phyloP scores from a whole-genome alignment of 495 filamentous ascomycete genomes.

The Acidiella bohemica region DNA sequence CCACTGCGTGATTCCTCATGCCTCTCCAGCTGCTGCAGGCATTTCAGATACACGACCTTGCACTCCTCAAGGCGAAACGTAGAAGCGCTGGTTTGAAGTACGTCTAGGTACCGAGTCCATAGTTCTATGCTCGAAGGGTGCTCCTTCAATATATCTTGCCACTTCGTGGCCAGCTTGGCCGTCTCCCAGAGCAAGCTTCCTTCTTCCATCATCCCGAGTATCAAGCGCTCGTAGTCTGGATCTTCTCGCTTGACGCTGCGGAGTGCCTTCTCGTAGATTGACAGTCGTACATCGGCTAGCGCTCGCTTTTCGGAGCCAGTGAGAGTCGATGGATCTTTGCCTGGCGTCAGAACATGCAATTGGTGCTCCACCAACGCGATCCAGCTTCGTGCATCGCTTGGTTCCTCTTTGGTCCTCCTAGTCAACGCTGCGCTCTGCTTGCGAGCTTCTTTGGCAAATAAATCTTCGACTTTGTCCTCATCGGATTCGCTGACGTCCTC shows the following conservation, averaged over 20 bases:
- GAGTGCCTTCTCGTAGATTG: constrained; percentile 70
- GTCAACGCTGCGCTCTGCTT: constrained; percentile 44
- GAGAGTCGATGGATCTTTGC: constrained; percentile 21
- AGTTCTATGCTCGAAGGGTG: constrained; percentile 47
- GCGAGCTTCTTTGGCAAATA: constrained; percentile 31
- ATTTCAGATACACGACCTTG: constrained; percentile 33
- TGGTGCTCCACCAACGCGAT: constrained; percentile 64
- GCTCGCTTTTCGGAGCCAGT: constrained; percentile 47
- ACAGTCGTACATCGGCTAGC: constrained; percentile 63
- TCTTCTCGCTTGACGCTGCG: constrained; percentile 32
- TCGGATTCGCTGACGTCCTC: constrained; percentile 41
- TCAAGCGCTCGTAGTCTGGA: constrained; percentile 40
- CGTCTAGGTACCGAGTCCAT: constrained; percentile 65
- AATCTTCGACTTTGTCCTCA: constrained; percentile 25
- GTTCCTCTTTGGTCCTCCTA: constrained; percentile 44
- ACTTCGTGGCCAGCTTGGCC: constrained; percentile 46
- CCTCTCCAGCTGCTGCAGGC: constrained; percentile 25
- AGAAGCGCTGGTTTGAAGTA: constrained; percentile 53
- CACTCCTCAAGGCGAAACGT: constrained; percentile 57
- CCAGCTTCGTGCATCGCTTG: constrained; percentile 59
- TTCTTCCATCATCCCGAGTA: constrained; percentile 57
- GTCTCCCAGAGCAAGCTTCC: constrained; percentile 59
- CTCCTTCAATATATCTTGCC: constrained; percentile 45
- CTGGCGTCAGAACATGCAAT: constrained; percentile 42
- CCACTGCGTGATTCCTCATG: constrained; percentile 12